phyloP scores from a whole-genome alignment of 345 rosid genomes.

The Euphorbia lathyris region DNA sequence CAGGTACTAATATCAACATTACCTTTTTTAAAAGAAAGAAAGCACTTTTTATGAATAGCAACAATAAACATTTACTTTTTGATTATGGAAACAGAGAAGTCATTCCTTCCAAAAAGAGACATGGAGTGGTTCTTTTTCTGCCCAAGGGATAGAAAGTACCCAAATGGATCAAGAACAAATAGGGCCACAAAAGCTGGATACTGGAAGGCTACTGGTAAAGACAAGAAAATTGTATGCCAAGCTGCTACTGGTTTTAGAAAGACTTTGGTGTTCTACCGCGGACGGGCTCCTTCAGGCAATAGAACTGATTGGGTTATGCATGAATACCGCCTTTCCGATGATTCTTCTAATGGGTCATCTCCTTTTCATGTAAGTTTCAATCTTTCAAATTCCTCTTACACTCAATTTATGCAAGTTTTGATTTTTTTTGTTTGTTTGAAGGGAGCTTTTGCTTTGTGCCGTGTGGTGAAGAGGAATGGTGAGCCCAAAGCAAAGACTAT shows the following conservation, averaged over 20 bases:
- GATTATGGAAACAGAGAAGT: slow-evolving; percentile 49
- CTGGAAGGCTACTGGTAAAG: slow-evolving; percentile 96
- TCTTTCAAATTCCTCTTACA: not conserved
- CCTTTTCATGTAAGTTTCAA: slow-evolving; percentile 51
- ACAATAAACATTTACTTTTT: no score
- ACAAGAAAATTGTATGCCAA: slow-evolving; percentile 60
- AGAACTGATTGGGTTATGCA: slow-evolving; percentile 84
- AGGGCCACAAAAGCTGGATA: slow-evolving; percentile 88
- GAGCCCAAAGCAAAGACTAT: slow-evolving; percentile 35
- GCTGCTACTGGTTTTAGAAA: slow-evolving; percentile 56
- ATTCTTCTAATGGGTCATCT: slow-evolving; percentile 45
- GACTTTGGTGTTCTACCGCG: slow-evolving; percentile 75
- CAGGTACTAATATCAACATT: slow-evolving; percentile 52
- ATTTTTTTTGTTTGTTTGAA: slow-evolving; percentile 12
- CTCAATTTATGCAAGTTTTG: not conserved
- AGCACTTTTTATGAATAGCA: no score
- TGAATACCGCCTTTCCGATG: slow-evolving; percentile 75
- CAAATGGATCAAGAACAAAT: slow-evolving; percentile 75
- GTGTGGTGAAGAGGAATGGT: slow-evolving; percentile 64
- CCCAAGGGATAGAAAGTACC: slow-evolving; percentile 77
- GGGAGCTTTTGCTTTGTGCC: slow-evolving; percentile 87
- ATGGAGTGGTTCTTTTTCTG: slow-evolving; percentile 96
- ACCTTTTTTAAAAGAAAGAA: slow-evolving; percentile 1
- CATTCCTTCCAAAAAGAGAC: slow-evolving; percentile 72
- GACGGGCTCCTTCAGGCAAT: slow-evolving; percentile 79